These are phyloP conservation scores for Scalesia atractyloides DNA, from an alignment of 129 eudicot genomes.

Conservation along the genomic window DNA sequence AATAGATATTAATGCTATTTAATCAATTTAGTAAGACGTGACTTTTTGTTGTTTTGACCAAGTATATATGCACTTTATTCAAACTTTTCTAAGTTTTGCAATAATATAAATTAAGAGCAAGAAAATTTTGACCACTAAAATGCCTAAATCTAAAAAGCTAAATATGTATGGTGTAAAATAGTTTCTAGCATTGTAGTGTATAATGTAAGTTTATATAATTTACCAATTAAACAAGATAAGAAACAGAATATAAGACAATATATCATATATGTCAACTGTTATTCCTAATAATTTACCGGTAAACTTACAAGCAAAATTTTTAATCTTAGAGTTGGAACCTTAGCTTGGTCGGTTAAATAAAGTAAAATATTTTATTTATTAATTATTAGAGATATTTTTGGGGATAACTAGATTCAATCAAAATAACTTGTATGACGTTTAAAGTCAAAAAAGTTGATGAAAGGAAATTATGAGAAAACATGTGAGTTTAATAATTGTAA, in stretches of 20 bases:
- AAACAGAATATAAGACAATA: too few species aligned
- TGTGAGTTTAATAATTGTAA: slow-evolving; percentile 9
- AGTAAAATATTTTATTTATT: not conserved
- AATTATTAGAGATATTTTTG: too few species aligned
- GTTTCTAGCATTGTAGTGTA: too few species aligned
- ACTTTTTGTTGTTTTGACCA: slow-evolving; percentile 12
- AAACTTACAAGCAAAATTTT: too few species aligned
- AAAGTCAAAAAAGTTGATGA: slow-evolving; percentile 17
- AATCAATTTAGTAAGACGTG: not conserved
- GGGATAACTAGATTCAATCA: not conserved
- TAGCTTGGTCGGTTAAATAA: too few species aligned
- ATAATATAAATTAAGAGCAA: not conserved
- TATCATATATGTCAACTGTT: too few species aligned
- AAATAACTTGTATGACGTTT: not conserved
- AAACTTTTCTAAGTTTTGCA: not conserved
- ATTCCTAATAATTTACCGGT: too few species aligned
- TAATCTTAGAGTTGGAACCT: too few species aligned
- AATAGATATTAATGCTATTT: not conserved
- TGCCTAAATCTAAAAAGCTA: too few species aligned
- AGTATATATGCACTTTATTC: not conserved
- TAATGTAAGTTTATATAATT: too few species aligned
- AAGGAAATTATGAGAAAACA: slow-evolving; percentile 6
- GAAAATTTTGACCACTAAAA: slow-evolving; percentile 1
- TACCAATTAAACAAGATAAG: too few species aligned
- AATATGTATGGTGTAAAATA: too few species aligned